Conservation (phyloP, 2,329 filamentous ascomycete genomes). For the Orbilia oligospora region DNA sequence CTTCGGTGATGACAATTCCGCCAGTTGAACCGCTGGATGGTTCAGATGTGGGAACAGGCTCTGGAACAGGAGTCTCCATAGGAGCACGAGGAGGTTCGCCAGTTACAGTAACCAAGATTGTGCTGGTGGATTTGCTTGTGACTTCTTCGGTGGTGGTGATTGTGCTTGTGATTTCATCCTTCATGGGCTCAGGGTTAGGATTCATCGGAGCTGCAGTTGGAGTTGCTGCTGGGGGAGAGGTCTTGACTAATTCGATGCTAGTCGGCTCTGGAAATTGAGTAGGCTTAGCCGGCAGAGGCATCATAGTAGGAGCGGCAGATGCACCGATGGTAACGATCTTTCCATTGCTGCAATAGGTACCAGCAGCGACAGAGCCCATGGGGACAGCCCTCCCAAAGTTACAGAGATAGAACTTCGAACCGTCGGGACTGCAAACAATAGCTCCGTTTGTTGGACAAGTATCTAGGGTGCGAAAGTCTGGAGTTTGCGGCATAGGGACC, state of each 20-base stretch:
- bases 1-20: constrained; percentile 62
- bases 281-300: constrained; percentile 1
- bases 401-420: constrained; percentile 46
- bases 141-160: background rate
- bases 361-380: constrained; percentile 54
- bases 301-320: constrained; percentile 5
- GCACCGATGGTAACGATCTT: constrained; percentile 29
- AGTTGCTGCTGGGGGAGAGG: constrained; percentile 1
- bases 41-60: background rate
- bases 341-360: constrained; percentile 42
- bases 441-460: constrained; percentile 40
- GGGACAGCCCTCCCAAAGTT: constrained; percentile 43
- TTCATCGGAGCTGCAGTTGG: constrained; percentile 11
- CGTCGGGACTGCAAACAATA: constrained; percentile 46
- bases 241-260: constrained; percentile 6
- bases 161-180: constrained; percentile 29
- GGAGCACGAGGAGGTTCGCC: background rate
- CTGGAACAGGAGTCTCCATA: background rate
- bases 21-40: background rate
- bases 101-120: constrained; percentile 14
- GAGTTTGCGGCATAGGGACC: constrained; percentile 35
- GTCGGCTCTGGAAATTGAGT: constrained; percentile 10
- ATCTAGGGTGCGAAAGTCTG: constrained; percentile 30
- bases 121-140: constrained; percentile 27
- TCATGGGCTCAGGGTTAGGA: constrained; percentile 18